A percentile compares a stretch with the other conserved stretches of the same genome.
Evolutionary conservation across 2,329 filamentous ascomycete species (phyloP).

Genomic region (Colletotrichum tanaceti): DNA sequence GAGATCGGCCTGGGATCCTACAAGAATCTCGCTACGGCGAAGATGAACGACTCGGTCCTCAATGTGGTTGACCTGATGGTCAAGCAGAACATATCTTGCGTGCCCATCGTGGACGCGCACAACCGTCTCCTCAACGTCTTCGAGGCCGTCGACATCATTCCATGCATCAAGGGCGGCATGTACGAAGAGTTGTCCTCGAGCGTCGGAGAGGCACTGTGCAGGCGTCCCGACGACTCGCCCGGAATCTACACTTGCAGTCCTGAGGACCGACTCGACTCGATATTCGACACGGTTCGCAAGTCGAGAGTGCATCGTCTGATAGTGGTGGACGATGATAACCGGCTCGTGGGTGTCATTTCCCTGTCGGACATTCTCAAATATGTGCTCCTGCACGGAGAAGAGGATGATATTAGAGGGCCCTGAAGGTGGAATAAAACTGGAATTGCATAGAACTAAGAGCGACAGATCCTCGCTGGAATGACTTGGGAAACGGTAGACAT

Average conservation of each 20-base stretch:
- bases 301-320: slow-evolving; percentile 93
- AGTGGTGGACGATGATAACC: slow-evolving; percentile 89
- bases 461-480: slow-evolving; percentile 41
- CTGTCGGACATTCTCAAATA: slow-evolving; percentile 97
- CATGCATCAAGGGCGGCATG: slow-evolving; percentile 90
- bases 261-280: slow-evolving; percentile 91
- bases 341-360: slow-evolving; percentile 88
- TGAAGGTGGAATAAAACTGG: slow-evolving; percentile 27
- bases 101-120: slow-evolving; percentile 88
- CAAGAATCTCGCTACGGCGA: slow-evolving; percentile 80
- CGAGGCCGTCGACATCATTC: slow-evolving; percentile 96
- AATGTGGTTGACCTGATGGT: slow-evolving; percentile 96
- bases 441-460: slow-evolving; percentile 39
- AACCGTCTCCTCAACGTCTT: slow-evolving; percentile 91
- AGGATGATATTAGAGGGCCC: slow-evolving; percentile 53
- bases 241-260: slow-evolving; percentile 97
- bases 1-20: slow-evolving; percentile 91
- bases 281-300: slow-evolving; percentile 96
- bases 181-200: slow-evolving; percentile 91
- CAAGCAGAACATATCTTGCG: slow-evolving; percentile 90
- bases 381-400: slow-evolving; percentile 84
- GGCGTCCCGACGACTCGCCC: slow-evolving; percentile 88
- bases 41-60: slow-evolving; percentile 91
- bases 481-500: slow-evolving; percentile 39
- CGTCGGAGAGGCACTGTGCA: slow-evolving; percentile 89